These are phyloP conservation scores for Tilletia caries DNA, from an alignment of 1,284 basidiomycete genomes.

Conservation along the genomic window DNA sequence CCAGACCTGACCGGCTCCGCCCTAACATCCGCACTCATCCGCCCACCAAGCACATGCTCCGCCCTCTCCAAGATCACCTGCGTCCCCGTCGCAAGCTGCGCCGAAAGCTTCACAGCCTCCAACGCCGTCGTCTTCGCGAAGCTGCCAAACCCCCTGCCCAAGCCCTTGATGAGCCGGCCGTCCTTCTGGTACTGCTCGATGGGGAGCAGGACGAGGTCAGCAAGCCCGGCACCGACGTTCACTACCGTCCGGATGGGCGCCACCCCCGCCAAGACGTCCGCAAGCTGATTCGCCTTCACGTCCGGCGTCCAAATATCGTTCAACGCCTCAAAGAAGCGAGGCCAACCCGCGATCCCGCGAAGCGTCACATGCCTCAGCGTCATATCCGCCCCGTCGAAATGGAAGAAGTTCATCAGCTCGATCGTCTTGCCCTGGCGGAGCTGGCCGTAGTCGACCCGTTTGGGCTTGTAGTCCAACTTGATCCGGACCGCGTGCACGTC, in stretches of 20 bases:
- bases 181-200: slow-evolving; percentile 97
- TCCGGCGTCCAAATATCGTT: slow-evolving; percentile 99
- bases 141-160: slow-evolving; percentile 87
- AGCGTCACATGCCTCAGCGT: slow-evolving; percentile 87
- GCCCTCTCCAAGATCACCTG: slow-evolving; percentile 95
- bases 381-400: slow-evolving; percentile 98
- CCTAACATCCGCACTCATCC: slow-evolving; percentile 63
- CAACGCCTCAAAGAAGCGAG: slow-evolving; percentile 78
- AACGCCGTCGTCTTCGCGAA: slow-evolving; percentile 90
- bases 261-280: slow-evolving; percentile 95
- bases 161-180: slow-evolving; percentile 80
- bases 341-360: slow-evolving; percentile 83
- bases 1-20: slow-evolving; percentile 62
- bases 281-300: slow-evolving; percentile 94
- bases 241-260: slow-evolving; percentile 83
- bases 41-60: slow-evolving; percentile 80
- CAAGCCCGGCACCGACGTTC: slow-evolving; percentile 92
- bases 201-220: slow-evolving; percentile 88
- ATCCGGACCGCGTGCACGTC: slow-evolving; percentile 78
- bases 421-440: slow-evolving; percentile 79
- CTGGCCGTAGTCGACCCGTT: slow-evolving; percentile 86
- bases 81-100: slow-evolving; percentile 88
- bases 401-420: slow-evolving; percentile 99
- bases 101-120: slow-evolving; percentile 92
- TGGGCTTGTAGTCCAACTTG: slow-evolving; percentile 97